A percentile compares a stretch with the other conserved stretches of the same genome.
Conservation (phyloP, 1,284 basidiomycete species). For the Golubevia sp. region DNA sequence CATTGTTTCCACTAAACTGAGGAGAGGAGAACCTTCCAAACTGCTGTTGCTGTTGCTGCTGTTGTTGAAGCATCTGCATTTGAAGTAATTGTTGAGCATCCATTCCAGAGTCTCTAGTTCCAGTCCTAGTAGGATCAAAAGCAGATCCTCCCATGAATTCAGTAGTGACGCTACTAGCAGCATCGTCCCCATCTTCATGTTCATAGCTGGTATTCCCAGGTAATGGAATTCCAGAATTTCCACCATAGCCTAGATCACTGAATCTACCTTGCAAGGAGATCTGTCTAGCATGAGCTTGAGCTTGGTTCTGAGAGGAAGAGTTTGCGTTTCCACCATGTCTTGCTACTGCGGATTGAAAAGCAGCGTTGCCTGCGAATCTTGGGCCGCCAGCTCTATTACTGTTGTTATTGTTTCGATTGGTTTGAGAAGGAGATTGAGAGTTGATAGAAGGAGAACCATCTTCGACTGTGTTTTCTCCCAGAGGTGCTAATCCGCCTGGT, state of each 20-base stretch:
- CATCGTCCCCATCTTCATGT: conserved; percentile 38
- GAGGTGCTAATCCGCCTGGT: too few relatives aligned
- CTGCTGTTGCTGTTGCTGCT: background rate
- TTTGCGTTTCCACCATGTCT: conserved; percentile 19
- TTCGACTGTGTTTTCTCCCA: background rate
- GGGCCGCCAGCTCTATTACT: conserved; percentile 18
- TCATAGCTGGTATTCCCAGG: background rate
- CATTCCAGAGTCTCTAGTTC: too few relatives aligned
- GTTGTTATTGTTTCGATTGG: background rate
- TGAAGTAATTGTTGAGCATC: background rate
- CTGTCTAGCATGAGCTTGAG: conserved; percentile 33
- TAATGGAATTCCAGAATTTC: conserved; percentile 15
- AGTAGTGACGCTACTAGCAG: conserved; percentile 27
- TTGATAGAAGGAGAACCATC: too few relatives aligned
- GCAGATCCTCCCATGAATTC: conserved; percentile 37
- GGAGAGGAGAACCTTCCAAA: too few relatives aligned
- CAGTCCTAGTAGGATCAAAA: conserved; percentile 36
- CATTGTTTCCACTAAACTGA: too few relatives aligned
- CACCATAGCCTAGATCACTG: conserved; percentile 41
- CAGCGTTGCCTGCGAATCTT: conserved; percentile 47
- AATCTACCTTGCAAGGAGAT: conserved; percentile 39
- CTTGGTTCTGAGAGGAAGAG: conserved; percentile 18
- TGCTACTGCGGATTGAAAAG: conserved; percentile 45
- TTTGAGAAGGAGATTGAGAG: background rate
- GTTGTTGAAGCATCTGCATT: background rate